A percentile compares a stretch with the other conserved stretches of the same genome.
Conservation (phyloP, 2,329 filamentous ascomycete species). For the Geosmithia putterillii region DNA sequence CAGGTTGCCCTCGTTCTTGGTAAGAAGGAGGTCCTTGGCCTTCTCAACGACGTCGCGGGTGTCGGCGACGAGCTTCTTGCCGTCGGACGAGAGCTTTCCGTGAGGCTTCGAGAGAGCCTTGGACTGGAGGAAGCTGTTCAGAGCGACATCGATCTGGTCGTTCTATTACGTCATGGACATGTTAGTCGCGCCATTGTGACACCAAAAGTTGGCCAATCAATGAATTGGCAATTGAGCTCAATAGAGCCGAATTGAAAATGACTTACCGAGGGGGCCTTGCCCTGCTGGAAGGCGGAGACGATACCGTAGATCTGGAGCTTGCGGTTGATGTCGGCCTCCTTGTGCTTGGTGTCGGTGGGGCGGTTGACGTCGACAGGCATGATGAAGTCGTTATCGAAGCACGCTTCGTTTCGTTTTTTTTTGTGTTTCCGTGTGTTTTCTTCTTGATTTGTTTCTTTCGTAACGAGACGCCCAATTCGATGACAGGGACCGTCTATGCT, state of each 20-base stretch:
- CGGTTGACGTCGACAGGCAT: conserved; percentile 50
- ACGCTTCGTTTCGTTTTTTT: not conserved
- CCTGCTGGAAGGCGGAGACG: conserved; percentile 68
- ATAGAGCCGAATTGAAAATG: not conserved
- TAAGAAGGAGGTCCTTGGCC: conserved; percentile 73
- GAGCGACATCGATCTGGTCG: conserved; percentile 86
- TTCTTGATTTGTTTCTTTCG: not conserved
- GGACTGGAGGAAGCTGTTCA: conserved; percentile 77
- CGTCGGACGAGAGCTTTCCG: conserved; percentile 68
- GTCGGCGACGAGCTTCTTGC: conserved; percentile 66
- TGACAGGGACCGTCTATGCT: not conserved
- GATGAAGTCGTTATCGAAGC: conserved; percentile 6
- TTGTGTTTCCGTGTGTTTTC: not conserved
- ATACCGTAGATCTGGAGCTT: conserved; percentile 96
- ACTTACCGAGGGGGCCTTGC: conserved; percentile 81
- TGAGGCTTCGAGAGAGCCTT: conserved; percentile 59
- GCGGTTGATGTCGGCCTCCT: conserved; percentile 78
- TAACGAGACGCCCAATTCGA: not conserved
- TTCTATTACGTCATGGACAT: conserved; percentile 41
- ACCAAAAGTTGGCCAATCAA: not conserved
- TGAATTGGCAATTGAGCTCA: not conserved
- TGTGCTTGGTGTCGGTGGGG: conserved; percentile 59
- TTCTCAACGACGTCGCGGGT: conserved; percentile 69
- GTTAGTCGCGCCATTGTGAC: not conserved
- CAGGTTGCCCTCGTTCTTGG: conserved; percentile 91